Percentiles rank a stretch among this genome's conserved stretches.
Evolutionary conservation across 345 rosid species (phyloP).

Genomic region (Raphanus sativus): DNA sequence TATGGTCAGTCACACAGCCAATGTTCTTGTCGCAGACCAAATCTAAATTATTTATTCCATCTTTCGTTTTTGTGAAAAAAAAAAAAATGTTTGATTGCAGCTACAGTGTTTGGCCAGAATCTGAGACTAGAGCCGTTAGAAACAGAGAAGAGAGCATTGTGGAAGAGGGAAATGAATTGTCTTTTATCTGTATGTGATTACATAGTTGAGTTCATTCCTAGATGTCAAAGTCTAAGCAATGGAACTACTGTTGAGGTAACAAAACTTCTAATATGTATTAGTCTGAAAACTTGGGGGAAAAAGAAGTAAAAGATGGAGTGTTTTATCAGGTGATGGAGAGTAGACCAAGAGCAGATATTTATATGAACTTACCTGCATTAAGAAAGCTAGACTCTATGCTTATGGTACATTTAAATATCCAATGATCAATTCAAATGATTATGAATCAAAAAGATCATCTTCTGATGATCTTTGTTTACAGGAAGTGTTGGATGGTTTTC

Average conservation of each 20-base stretch:
- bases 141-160: slow-evolving; percentile 70
- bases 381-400: slow-evolving; percentile 89
- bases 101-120: slow-evolving; percentile 88
- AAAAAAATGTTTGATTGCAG: slow-evolving; percentile 36
- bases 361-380: slow-evolving; percentile 83
- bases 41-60: neutral
- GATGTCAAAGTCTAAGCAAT: slow-evolving; percentile 52
- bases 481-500: slow-evolving; percentile 81
- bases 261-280: neutral
- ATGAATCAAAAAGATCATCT: neutral
- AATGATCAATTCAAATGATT: slow-evolving; percentile 21
- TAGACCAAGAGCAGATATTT: slow-evolving; percentile 70
- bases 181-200: slow-evolving; percentile 82
- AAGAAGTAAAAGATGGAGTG: neutral
- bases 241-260: slow-evolving; percentile 58
- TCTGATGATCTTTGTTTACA: slow-evolving; percentile 19
- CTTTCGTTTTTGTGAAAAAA: neutral
- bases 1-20: slow-evolving; percentile 53
- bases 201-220: slow-evolving; percentile 65
- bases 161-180: slow-evolving; percentile 93
- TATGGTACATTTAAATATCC: slow-evolving; percentile 38
- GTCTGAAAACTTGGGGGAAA: neutral
- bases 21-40: neutral
- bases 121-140: slow-evolving; percentile 77
- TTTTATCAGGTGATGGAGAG: slow-evolving; percentile 65